Conservation (phyloP, 495 filamentous ascomycete genomes). For the Penicillium antarcticum region DNA sequence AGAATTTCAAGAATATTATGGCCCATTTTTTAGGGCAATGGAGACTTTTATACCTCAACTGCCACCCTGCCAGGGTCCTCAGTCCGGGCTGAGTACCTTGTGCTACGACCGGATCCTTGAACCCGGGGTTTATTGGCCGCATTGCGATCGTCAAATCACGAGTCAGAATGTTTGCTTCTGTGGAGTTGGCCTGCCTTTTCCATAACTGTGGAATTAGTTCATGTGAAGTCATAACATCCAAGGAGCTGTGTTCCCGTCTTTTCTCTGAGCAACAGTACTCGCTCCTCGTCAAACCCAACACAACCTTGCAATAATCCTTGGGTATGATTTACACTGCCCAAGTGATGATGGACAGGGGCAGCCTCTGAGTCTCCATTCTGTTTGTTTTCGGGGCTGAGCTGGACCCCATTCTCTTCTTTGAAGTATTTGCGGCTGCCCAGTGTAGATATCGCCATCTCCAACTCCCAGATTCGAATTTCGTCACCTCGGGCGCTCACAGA, state of each 20-base stretch:
- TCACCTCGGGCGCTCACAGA: conserved; percentile 79
- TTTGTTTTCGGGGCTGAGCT: conserved; percentile 42
- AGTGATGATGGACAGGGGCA: not conserved
- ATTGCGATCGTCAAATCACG: not conserved
- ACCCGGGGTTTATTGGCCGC: conserved; percentile 14
- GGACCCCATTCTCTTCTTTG: conserved; percentile 52
- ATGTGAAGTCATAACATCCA: conserved; percentile 92
- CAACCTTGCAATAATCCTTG: conserved; percentile 47
- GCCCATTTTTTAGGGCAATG: not conserved
- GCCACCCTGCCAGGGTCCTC: conserved; percentile 22
- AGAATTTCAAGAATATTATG: too few relatives aligned
- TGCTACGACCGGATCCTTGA: conserved; percentile 18
- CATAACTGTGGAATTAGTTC: conserved; percentile 9
- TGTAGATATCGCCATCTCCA: conserved; percentile 67
- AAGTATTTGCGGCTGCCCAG: conserved; percentile 33
- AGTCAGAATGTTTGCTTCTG: not conserved
- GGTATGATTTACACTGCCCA: not conserved
- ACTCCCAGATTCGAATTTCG: conserved; percentile 91
- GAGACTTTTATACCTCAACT: conserved; percentile 7
- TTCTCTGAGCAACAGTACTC: conserved; percentile 81
- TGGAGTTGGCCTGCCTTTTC: not conserved
- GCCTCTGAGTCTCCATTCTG: not conserved
- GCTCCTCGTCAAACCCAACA: conserved; percentile 92
- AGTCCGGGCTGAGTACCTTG: conserved; percentile 24
- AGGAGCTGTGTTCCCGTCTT: conserved; percentile 67